Conservation (phyloP, 148 eudicot genomes). For the Selenicereus undatus region DNA sequence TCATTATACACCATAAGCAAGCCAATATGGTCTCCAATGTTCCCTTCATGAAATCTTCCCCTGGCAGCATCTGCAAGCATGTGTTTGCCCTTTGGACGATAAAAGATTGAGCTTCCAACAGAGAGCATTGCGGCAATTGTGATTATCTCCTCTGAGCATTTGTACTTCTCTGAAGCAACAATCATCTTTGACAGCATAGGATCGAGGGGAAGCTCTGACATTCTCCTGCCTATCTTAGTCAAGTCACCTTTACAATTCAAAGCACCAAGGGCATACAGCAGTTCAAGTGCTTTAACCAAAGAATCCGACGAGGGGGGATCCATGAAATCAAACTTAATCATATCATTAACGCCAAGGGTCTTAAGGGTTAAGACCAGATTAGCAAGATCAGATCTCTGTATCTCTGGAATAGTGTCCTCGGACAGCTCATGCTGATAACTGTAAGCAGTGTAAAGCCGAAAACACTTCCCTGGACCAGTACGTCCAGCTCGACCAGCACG, state of each 20-base stretch:
- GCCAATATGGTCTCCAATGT: constrained; percentile 71
- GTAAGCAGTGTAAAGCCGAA: constrained; percentile 40
- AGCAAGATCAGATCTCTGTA: not conserved
- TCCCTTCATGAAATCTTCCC: constrained; percentile 59
- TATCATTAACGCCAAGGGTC: constrained; percentile 28
- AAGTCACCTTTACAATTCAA: constrained; percentile 40
- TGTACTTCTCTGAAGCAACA: constrained; percentile 53
- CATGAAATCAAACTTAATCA: constrained; percentile 71
- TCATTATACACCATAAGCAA: constrained; percentile 68
- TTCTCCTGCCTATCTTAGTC: constrained; percentile 66
- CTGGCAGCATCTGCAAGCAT: constrained; percentile 69
- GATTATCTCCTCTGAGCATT: constrained; percentile 65
- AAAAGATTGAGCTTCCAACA: constrained; percentile 66
- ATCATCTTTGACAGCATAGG: constrained; percentile 80
- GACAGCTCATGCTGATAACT: not conserved
- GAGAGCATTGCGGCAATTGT: constrained; percentile 78
- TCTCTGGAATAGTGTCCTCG: not conserved
- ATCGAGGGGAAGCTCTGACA: constrained; percentile 81
- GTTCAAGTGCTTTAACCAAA: constrained; percentile 39
- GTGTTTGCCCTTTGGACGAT: constrained; percentile 71
- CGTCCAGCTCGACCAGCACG: constrained; percentile 82
- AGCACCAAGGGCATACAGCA: constrained; percentile 61
- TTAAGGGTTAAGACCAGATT: not conserved
- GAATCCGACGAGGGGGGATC: constrained; percentile 73
- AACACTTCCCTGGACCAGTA: constrained; percentile 80